Conservation (phyloP, 148 eudicot genomes). For the Cornus florida region DNA sequence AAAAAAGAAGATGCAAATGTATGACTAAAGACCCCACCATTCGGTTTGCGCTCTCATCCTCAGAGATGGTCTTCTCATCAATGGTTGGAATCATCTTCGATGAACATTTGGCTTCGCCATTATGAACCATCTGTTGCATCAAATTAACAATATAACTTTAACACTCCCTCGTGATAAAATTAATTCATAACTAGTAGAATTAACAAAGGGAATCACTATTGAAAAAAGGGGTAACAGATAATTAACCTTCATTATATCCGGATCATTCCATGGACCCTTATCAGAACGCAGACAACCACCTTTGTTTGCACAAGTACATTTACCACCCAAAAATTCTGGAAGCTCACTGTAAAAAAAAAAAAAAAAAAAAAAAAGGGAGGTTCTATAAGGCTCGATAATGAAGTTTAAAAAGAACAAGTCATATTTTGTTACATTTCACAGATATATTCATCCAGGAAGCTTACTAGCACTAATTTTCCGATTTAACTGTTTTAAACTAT, state of each 20-base stretch:
- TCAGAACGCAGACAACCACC: slow-evolving; percentile 90
- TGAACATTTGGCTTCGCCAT: slow-evolving; percentile 79
- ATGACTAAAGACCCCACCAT: slow-evolving; percentile 29
- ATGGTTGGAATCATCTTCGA: slow-evolving; percentile 43
- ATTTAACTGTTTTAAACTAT: not conserved
- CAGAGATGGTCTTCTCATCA: slow-evolving; percentile 59
- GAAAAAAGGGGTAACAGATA: slow-evolving; percentile 4
- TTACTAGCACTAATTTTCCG: not conserved
- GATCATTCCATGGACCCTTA: slow-evolving; percentile 92
- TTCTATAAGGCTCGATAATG: not conserved
- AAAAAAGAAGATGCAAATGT: not conserved
- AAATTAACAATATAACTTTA: slow-evolving; percentile 4
- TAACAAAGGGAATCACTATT: not conserved
- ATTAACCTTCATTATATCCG: slow-evolving; percentile 73
- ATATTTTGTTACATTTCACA: not conserved
- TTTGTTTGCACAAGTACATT: slow-evolving; percentile 72
- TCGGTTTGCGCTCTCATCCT: slow-evolving; percentile 41
- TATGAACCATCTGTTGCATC: slow-evolving; percentile 65
- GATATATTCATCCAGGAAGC: not conserved
- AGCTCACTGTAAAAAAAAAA: slow-evolving; percentile 58
- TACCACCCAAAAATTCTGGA: slow-evolving; percentile 86
- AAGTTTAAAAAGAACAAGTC: not conserved
- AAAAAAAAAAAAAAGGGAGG: not conserved
- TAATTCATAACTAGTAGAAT: not conserved
- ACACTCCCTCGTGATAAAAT: not conserved